Evolutionary conservation across 805 yeast species (phyloP), one percentile per base, ranked within the genome.

Genomic region (Lipomyces yamadae): DNA sequence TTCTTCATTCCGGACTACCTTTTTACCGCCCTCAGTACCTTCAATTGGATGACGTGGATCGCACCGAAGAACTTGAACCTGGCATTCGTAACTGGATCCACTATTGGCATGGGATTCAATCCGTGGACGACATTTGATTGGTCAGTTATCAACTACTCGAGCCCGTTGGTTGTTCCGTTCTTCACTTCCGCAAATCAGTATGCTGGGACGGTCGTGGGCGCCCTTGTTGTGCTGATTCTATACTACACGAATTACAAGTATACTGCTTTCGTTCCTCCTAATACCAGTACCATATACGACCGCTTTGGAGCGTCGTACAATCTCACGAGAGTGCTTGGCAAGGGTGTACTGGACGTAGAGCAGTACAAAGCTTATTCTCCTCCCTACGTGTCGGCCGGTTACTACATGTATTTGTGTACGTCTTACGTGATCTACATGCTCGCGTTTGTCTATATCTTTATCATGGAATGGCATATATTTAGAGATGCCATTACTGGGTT

Each of bases 81-180:
- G 32, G 87, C 86, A 70, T 89, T 86, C 73, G 79, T 89, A n/a
- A 88, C 88, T 71, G 94, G 94, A 59, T 80, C 85, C 7, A 71
- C 78, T 11, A 78, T 84, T 18, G 93, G 93, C 18, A 77, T 88
- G 65, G 92, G 91, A 29, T 74, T 87, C 74, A 76, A 87, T 70
- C 92, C 92, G 8, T 75, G 87, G 52, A 84, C 89, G n/a, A 10
- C 78, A 82, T 87, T 88, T 72, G 91, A 88, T 76, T 88, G 91
- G 91, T 83, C 70, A 76, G 81, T 60, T 71, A 74, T 58, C 81
- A 83, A 72, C 82, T 84, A 75, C 69, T 75, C 58, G 50, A 75
- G 52, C 77, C 79, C 35, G 78, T 80, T 69, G 56, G 72, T 55
- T 72, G 73, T 54, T 74, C 81, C 45, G 80, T 82, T 72, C 69